Evolutionary conservation across 202 grass and related monocot genomes (phyloP).

Genomic region (Carex sylvatica): DNA sequence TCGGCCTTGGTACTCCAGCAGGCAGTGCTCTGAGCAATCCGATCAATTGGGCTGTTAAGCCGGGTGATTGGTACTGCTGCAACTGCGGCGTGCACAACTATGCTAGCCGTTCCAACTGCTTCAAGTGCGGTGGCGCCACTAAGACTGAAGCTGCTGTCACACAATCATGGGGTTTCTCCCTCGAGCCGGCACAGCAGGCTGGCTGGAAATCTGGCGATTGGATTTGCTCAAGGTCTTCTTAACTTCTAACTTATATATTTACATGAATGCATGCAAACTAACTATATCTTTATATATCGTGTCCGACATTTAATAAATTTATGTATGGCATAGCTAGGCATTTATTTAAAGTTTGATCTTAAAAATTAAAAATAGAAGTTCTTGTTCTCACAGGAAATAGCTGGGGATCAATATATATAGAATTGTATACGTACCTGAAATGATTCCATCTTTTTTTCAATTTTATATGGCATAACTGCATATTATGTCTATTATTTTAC

Average conservation of each 20-base stretch:
- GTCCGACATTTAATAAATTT: neutral
- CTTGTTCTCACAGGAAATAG: neutral
- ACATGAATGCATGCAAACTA: neutral
- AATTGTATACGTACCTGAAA: neutral
- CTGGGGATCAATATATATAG: neutral
- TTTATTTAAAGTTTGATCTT: neutral
- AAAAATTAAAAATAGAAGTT: too few relatives aligned
- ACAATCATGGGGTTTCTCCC: slow-evolving; percentile 62
- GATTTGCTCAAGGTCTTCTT: slow-evolving; percentile 69
- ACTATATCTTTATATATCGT: neutral
- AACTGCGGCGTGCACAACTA: slow-evolving; percentile 81
- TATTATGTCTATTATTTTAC: neutral
- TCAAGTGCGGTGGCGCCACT: slow-evolving; percentile 65
- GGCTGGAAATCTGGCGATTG: slow-evolving; percentile 89
- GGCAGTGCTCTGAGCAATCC: slow-evolving; percentile 15
- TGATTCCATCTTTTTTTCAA: neutral
- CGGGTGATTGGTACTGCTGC: slow-evolving; percentile 89
- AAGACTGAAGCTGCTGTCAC: slow-evolving; percentile 76
- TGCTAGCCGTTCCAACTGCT: slow-evolving; percentile 69
- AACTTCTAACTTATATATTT: neutral
- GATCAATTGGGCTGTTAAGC: slow-evolving; percentile 73
- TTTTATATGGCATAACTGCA: neutral
- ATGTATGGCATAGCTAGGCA: neutral
- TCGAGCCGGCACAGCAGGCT: slow-evolving; percentile 18
- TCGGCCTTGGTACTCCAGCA: slow-evolving; percentile 53